Base-by-base conservation (phyloP, 1,284 basidiomycete genomes). In the Garcileccinum viscosum region DNA sequence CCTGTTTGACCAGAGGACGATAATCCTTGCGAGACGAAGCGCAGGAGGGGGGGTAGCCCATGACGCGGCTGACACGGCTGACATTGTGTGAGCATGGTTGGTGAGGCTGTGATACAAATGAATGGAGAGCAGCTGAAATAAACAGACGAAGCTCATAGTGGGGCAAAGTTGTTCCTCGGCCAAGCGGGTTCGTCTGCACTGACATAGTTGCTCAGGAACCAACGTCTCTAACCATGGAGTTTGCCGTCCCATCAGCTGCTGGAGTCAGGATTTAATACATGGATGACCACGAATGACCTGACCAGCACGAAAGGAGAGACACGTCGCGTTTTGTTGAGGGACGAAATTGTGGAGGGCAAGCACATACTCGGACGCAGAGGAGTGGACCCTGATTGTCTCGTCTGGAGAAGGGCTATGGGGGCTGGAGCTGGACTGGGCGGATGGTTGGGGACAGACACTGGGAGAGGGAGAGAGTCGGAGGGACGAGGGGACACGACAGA, bases 171-270 rank as follows among this genome's bases (percentile, higher is more conserved):
- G 85, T 71, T 90, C 88, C 73, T 91, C 89, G 42, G 81, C 84
- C 60, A 87, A 69, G 47, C 83, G 72, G 84, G 84, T 37, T 87
- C 85, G 71, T 91, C 89, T 32, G 86, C 82, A 72, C 89, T 90
- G 68, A 94, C 93, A 82, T 95, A 95, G 80, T 95, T 95, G 78
- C 95, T 96, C n/a, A 97, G 97, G 81, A 99, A 99, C 97, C 97
- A 99, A n/a, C 98, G 98, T 74, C 96, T 84, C 66, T 90, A 83
- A 7, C 89, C 91, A 64, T 93, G 92, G 27, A 98, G 82, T 82
- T 99, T 96, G 14, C 98, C 97, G 78, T 99, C 97, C 97, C 97
- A 99, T 98, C 98, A 99, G 0, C 97, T 98, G 70, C 93, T 95
- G 1, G 87, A 73, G 81, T 99, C 96, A 72, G 91, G 88, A 76